These are phyloP conservation scores for Cercospora sojina DNA, from an alignment of 2,329 filamentous ascomycete genomes.

Conservation along the genomic window DNA sequence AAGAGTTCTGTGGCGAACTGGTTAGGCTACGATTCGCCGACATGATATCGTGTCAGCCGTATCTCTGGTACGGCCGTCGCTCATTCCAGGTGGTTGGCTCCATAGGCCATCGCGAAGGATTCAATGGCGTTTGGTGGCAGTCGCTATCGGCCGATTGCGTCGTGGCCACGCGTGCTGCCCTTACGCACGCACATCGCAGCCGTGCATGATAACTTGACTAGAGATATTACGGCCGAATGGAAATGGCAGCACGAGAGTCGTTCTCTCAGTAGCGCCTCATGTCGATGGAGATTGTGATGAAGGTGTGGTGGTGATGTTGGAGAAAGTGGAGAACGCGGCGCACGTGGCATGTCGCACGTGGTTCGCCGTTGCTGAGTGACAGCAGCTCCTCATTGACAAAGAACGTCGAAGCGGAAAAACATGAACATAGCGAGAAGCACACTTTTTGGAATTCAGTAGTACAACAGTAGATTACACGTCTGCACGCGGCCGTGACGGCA, in stretches of 20 bases:
- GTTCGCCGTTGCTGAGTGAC: neutral
- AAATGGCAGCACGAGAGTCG: neutral
- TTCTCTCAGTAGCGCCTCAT: too few relatives aligned
- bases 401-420: too few relatives aligned
- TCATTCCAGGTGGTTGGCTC: neutral
- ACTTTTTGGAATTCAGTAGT: too few relatives aligned
- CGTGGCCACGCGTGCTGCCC: neutral
- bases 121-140: neutral
- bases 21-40: neutral
- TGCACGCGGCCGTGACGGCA: too few relatives aligned
- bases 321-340: neutral
- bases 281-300: too few relatives aligned
- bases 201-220: neutral
- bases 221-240: neutral
- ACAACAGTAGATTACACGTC: too few relatives aligned
- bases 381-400: neutral
- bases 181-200: neutral
- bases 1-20: neutral
- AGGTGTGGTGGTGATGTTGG: neutral
- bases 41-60: neutral
- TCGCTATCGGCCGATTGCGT: neutral
- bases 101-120: neutral
- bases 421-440: too few relatives aligned
- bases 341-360: neutral
- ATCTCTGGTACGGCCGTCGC: neutral